Base-by-base conservation (phyloP, 2,329 filamentous ascomycete species). In the Aspergillus eucalypticola region DNA sequence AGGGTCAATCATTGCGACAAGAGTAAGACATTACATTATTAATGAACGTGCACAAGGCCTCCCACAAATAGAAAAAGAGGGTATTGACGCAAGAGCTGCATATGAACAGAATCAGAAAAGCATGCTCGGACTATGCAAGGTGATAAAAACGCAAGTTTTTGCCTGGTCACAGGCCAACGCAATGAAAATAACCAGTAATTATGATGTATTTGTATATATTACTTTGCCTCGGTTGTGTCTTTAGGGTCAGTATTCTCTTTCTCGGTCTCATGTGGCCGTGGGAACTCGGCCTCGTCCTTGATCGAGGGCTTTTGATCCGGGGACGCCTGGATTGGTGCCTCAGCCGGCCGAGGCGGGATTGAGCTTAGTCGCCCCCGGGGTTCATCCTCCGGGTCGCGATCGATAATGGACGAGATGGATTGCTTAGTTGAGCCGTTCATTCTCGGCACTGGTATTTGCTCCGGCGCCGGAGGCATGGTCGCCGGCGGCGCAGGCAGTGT, bases 401-500 rank as follows among this genome's bases (percentile, higher is more conserved):
- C 75, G 54, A 77, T 76, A 41, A 77, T 76, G 2, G 75, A 76
- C 2, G 73, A 75, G 46, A 77, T 77, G 21, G 74, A 73, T 42
- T 76, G 75, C 63, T 77, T 77, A 25, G 67, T 72, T 10, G 73
- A 74, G 56, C 70, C 66, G 51, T 72, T 71, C n/a, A 58, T 58
- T 27, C 61, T 64, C 15, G 66, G 61, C 11, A 60, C 49, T 21
- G 63, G 58, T 10, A 56, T 60, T 6, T 55, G 44, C 21, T 56
- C 66, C 48, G 66, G 68, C 54, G 39, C 67, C 25, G 41, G 60
- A 44, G 50, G 61, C 59, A 64, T 60, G 21, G 46, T 60, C 41
- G 46, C 60, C 38, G 54, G 62, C 52, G 46, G 68, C 19, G 15
- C 63, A 1, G 64, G 62, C 27, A 73, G 60, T 5, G 66, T 61